phyloP scores from a whole-genome alignment of 2,329 filamentous ascomycete species.

The Aspergillus latus region DNA sequence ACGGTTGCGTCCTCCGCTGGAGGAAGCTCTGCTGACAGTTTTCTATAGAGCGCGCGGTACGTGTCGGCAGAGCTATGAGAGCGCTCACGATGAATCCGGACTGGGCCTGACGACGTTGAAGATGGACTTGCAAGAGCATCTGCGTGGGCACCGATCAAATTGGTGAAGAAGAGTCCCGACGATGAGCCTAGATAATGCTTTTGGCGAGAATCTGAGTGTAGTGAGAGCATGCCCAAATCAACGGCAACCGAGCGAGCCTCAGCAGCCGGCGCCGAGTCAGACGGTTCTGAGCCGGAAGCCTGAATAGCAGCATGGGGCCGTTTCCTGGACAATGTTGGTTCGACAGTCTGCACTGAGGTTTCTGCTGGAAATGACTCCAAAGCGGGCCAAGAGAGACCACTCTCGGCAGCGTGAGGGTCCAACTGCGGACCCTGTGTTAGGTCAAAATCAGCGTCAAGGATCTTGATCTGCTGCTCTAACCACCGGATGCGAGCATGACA shows the following conservation, averaged over 20 bases:
- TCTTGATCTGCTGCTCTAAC: conserved; percentile 34
- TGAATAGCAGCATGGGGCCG: conserved; percentile 21
- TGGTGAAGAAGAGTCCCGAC: conserved; percentile 39
- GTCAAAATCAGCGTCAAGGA: conserved; percentile 31
- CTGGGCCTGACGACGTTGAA: not conserved
- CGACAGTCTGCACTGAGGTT: not conserved
- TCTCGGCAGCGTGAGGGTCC: conserved; percentile 15
- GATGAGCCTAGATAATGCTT: conserved; percentile 42
- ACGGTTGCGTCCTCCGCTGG: conserved; percentile 25
- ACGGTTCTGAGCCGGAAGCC: conserved; percentile 13
- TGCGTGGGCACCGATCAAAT: conserved; percentile 23
- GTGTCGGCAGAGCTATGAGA: not conserved
- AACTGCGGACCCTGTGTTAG: conserved; percentile 29
- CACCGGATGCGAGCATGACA: conserved; percentile 36
- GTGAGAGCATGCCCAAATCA: conserved; percentile 39
- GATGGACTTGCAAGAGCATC: not conserved
- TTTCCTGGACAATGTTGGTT: conserved; percentile 7
- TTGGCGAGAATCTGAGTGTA: conserved; percentile 41
- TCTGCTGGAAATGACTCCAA: not conserved
- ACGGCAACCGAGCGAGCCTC: conserved; percentile 35
- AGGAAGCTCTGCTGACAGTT: conserved; percentile 23
- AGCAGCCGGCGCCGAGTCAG: conserved; percentile 11
- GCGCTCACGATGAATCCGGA: not conserved
- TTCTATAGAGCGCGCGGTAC: not conserved
- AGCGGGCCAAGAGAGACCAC: not conserved